Percentiles rank a stretch among this genome's conserved stretches.
Conservation (phyloP, 1,139 yeast genomes). For the Blastobotrys capitulatus region DNA sequence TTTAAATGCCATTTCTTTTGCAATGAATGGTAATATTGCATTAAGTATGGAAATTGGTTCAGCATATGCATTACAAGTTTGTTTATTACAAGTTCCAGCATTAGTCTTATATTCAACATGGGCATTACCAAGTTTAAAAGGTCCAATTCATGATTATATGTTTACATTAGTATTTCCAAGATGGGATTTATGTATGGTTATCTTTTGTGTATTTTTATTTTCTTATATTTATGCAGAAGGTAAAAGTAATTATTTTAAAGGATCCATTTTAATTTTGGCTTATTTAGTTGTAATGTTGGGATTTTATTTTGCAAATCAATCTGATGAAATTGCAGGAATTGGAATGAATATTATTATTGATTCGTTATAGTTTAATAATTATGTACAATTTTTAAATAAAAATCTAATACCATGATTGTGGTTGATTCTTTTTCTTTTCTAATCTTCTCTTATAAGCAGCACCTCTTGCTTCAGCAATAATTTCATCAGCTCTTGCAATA, state of each 20-base stretch:
- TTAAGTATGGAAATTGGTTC: conserved; percentile 92
- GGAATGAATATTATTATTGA: conserved; percentile 4
- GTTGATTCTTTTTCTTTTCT: conserved; percentile 20
- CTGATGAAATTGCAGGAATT: conserved; percentile 5
- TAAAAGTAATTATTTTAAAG: conserved; percentile 91
- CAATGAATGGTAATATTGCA: conserved; percentile 93
- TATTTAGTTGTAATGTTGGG: conserved; percentile 77
- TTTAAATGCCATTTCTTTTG: conserved; percentile 93
- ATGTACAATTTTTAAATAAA: not conserved
- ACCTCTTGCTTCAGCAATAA: conserved; percentile 61
- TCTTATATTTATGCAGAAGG: conserved; percentile 97
- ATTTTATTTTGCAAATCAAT: conserved; percentile 56
- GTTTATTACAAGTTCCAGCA: conserved; percentile 87
- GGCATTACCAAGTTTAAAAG: conserved; percentile 30
- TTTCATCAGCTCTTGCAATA: conserved; percentile 64
- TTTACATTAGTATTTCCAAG: conserved; percentile 87
- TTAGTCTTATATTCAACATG: conserved; percentile 61
- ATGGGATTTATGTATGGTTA: conserved; percentile 89
- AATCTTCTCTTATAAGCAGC: conserved; percentile 28
- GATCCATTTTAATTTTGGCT: conserved; percentile 76
- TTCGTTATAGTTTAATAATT: not conserved
- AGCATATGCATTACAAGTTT: conserved; percentile 97
- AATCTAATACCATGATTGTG: conserved; percentile 13
- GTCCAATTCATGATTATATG: conserved; percentile 41
- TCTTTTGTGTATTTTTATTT: conserved; percentile 81